These are phyloP conservation scores for Aspergillus indologenus DNA, from an alignment of 495 filamentous ascomycete genomes.

Conservation along the genomic window DNA sequence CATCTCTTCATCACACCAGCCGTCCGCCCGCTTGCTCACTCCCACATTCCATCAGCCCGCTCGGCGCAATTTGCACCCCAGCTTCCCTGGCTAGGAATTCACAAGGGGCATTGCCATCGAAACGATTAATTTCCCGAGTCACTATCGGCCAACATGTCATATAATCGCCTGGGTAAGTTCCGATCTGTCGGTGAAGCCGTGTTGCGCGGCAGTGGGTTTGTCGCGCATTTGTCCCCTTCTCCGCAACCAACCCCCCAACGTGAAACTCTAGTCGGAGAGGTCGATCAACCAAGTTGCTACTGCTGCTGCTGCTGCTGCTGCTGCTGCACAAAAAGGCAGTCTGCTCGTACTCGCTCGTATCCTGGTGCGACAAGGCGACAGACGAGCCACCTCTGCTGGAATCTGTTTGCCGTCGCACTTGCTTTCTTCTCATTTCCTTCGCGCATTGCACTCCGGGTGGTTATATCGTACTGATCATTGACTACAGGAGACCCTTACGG, in stretches of 20 bases:
- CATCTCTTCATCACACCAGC: slow-evolving; percentile 12
- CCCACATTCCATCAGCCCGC: slow-evolving; percentile 30
- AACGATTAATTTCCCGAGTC: slow-evolving; percentile 23
- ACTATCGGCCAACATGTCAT: slow-evolving; percentile 43
- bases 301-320: too few species aligned
- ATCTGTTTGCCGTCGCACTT: background rate
- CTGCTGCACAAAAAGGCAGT: too few species aligned
- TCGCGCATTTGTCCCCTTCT: slow-evolving; percentile 20
- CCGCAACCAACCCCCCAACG: slow-evolving; percentile 19
- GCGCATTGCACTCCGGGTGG: background rate
- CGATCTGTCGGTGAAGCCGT: slow-evolving; percentile 15
- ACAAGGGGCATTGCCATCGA: slow-evolving; percentile 26
- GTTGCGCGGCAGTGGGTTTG: slow-evolving; percentile 17
- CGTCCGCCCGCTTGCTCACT: slow-evolving; percentile 19
- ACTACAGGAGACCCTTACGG: slow-evolving; percentile 39
- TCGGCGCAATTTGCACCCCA: slow-evolving; percentile 35
- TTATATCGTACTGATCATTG: slow-evolving; percentile 17
- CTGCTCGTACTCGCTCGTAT: background rate
- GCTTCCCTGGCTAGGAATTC: slow-evolving; percentile 19
- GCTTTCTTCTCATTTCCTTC: background rate
- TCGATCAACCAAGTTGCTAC: background rate
- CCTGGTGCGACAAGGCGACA: background rate
- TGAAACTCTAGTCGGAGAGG: slow-evolving; percentile 23
- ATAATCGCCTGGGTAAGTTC: slow-evolving; percentile 70
- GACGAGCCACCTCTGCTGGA: background rate